These are phyloP conservation scores for Kodamaea jinghongensis DNA, from an alignment of 805 yeast genomes.

Conservation along the genomic window DNA sequence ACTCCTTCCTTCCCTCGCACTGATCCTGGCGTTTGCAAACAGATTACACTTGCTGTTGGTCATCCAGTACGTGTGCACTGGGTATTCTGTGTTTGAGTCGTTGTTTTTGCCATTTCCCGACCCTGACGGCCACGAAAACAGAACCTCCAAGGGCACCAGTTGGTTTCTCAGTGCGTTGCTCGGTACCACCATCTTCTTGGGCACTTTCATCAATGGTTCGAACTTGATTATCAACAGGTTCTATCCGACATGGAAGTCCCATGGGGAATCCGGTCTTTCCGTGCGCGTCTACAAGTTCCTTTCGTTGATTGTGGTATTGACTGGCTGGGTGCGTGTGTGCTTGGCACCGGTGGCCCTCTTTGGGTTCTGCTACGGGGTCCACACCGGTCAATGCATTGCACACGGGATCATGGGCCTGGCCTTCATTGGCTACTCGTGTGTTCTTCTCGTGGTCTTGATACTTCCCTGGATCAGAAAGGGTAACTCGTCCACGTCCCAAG, in stretches of 20 bases:
- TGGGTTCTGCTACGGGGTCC: slow-evolving; percentile 81
- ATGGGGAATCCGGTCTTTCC: slow-evolving; percentile 36
- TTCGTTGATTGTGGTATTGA: slow-evolving; percentile 46
- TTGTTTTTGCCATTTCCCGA: slow-evolving; percentile 62
- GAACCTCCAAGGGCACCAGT: slow-evolving; percentile 66
- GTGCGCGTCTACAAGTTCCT: slow-evolving; percentile 38
- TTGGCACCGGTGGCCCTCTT: slow-evolving; percentile 80
- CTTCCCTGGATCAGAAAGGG: slow-evolving; percentile 69
- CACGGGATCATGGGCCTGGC: slow-evolving; percentile 97
- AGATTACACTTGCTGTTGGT: slow-evolving; percentile 42
- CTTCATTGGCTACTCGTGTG: slow-evolving; percentile 75
- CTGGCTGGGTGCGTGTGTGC: slow-evolving; percentile 78
- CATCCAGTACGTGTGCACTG: slow-evolving; percentile 46
- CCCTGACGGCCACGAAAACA: slow-evolving; percentile 60
- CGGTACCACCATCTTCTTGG: slow-evolving; percentile 49
- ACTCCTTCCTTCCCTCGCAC: slow-evolving; percentile 54
- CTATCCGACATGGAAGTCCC: slow-evolving; percentile 33
- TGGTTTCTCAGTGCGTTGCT: slow-evolving; percentile 54
- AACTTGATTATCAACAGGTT: slow-evolving; percentile 36
- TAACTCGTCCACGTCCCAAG: slow-evolving; percentile 52
- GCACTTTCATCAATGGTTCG: slow-evolving; percentile 54
- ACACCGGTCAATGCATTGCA: slow-evolving; percentile 93
- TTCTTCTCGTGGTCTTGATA: slow-evolving; percentile 62
- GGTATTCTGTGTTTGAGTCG: slow-evolving; percentile 56
- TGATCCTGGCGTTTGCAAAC: slow-evolving; percentile 56